phyloP scores from a whole-genome alignment of 75 land plant genomes.

The Sequoia sempervirens region DNA sequence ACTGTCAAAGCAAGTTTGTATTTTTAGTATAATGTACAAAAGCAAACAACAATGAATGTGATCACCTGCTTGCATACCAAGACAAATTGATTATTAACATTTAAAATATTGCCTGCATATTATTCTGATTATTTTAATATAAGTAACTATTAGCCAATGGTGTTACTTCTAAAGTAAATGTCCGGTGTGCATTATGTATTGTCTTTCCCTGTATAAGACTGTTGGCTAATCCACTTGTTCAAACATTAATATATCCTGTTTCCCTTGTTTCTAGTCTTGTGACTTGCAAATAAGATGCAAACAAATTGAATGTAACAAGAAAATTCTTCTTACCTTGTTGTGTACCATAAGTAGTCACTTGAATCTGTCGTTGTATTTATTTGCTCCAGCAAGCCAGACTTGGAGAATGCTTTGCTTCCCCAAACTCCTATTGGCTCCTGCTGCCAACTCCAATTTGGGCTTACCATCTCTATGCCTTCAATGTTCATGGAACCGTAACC shows the following conservation, averaged over 20 bases:
- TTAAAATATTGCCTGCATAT: neutral
- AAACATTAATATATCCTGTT: neutral
- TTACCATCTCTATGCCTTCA: conserved; percentile 11
- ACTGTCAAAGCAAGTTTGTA: conserved; percentile 26
- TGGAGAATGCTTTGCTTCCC: conserved; percentile 29
- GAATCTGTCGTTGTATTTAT: conserved; percentile 82
- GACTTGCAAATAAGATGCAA: conserved; percentile 6
- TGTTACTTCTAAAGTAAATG: neutral
- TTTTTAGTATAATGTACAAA: neutral
- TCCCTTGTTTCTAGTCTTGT: neutral
- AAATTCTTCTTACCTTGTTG: conserved; percentile 55
- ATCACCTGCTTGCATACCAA: neutral
- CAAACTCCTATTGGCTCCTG: conserved; percentile 74
- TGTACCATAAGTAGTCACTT: conserved; percentile 96
- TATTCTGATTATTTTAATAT: neutral
- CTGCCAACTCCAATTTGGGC: conserved; percentile 52
- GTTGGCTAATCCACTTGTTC: neutral
- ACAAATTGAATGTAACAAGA: neutral
- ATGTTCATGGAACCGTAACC: conserved; percentile 3
- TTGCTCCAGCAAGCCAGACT: conserved; percentile 66
- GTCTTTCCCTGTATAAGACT: neutral
- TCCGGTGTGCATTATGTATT: neutral
- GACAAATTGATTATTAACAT: neutral
- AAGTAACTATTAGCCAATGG: neutral
- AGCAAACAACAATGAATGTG: neutral